phyloP scores from a whole-genome alignment of 257 asterid species.

The Plectranthus barbatus region DNA sequence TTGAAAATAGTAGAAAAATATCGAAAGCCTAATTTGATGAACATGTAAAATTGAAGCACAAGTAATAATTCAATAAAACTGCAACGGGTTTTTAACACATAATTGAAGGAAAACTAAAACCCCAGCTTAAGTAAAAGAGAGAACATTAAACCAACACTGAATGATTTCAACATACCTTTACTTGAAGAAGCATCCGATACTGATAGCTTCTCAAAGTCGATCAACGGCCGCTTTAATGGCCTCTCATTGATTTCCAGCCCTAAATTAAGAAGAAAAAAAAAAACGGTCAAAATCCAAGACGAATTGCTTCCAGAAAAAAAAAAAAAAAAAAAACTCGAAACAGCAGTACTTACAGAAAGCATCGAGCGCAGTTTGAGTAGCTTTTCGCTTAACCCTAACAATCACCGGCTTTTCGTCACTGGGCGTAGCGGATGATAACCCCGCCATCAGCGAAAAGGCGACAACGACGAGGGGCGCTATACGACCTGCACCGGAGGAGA shows the following conservation, averaged over 20 bases:
- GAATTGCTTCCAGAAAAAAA: background rate
- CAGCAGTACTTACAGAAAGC: conserved; percentile 60
- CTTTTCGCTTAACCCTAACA: conserved; percentile 83
- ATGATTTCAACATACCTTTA: conserved; percentile 32
- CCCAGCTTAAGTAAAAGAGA: background rate
- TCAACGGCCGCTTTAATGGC: conserved; percentile 58
- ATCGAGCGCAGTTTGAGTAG: conserved; percentile 45
- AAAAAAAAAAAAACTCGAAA: background rate
- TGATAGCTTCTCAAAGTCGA: conserved; percentile 65
- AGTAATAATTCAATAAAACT: background rate
- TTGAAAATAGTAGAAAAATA: background rate
- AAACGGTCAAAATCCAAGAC: conserved; percentile 2
- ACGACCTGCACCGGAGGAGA: no score
- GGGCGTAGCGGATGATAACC: conserved; percentile 29
- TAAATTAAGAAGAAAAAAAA: conserved; percentile 11
- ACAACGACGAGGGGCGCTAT: no score
- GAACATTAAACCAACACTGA: background rate
- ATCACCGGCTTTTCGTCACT: conserved; percentile 52
- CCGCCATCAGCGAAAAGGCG: conserved; percentile 33
- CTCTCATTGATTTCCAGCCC: conserved; percentile 91
- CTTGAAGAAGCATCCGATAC: conserved; percentile 52
- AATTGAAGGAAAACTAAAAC: background rate
- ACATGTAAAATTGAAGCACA: background rate
- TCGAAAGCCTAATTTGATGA: background rate
- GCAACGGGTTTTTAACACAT: background rate